Evolutionary conservation across 2,329 filamentous ascomycete genomes (phyloP).

Genomic region (Aspergillus latus): DNA sequence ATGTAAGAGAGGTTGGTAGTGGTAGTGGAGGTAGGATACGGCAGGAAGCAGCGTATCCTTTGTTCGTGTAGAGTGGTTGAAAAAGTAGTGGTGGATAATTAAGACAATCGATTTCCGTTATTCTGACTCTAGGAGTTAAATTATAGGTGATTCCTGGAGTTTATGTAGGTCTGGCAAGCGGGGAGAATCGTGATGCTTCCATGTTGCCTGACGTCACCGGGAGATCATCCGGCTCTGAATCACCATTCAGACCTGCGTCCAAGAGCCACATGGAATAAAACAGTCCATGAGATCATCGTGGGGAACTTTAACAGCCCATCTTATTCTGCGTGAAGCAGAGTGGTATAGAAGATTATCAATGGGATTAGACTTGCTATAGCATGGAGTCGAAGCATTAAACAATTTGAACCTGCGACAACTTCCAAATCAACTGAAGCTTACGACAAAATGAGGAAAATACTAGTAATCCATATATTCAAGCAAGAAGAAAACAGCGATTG

Average conservation of each 20-base stretch:
- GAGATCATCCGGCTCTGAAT: constrained; percentile 8
- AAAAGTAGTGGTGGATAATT: background rate
- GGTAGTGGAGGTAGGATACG: background rate
- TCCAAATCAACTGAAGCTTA: background rate
- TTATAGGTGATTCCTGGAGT: background rate
- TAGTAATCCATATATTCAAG: background rate
- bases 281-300: constrained; percentile 15
- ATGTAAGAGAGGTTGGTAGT: background rate
- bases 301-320: constrained; percentile 12
- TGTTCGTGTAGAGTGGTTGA: background rate
- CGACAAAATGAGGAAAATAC: background rate
- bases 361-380: background rate
- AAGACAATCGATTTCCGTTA: background rate
- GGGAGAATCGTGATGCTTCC: background rate
- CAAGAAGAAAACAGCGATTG: background rate
- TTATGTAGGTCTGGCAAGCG: background rate
- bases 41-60: background rate
- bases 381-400: background rate
- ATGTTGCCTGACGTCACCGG: constrained; percentile 11
- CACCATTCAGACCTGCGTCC: background rate
- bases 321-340: background rate
- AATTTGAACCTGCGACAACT: background rate
- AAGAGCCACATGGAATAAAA: background rate
- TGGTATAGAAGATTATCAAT: background rate
- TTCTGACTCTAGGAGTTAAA: background rate